Conservation (phyloP, 139 green algal species). For the Tetraselmis chui region DNA sequence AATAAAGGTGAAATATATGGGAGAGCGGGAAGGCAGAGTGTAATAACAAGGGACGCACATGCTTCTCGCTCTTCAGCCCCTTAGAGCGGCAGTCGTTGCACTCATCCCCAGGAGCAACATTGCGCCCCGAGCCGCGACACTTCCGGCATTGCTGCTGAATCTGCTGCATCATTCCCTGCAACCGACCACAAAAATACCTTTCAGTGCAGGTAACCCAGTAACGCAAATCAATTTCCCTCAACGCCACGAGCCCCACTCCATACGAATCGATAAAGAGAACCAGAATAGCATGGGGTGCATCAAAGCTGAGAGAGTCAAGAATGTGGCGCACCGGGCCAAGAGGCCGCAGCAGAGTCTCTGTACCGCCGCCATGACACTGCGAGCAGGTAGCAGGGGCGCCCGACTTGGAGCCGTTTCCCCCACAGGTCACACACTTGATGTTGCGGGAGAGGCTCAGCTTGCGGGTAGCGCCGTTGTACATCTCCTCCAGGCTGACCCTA, state of each 20-base stretch:
- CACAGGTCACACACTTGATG: constrained; percentile 83
- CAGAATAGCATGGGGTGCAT: too few species aligned
- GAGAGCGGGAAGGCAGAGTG: too few species aligned
- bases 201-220: too few species aligned
- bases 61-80: constrained; percentile 75
- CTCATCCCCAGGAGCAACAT: constrained; percentile 54
- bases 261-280: too few species aligned
- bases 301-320: too few species aligned
- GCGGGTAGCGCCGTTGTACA: constrained; percentile 79
- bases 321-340: constrained; percentile 71
- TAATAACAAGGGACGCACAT: not conserved
- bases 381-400: constrained; percentile 43
- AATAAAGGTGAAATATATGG: too few species aligned
- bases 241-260: too few species aligned
- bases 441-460: constrained; percentile 91
- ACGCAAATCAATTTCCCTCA: too few species aligned
- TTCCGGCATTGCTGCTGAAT: constrained; percentile 84
- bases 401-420: constrained; percentile 81
- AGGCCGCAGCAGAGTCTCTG: constrained; percentile 83
- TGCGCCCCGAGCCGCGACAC: constrained; percentile 74
- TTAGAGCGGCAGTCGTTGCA: constrained; percentile 74
- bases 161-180: constrained; percentile 95
- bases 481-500: constrained; percentile 78
- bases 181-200: too few species aligned
- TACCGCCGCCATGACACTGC: constrained; percentile 78